Evolutionary conservation across 306 rosid genomes (phyloP).

Genomic region (Castanea crenata): DNA sequence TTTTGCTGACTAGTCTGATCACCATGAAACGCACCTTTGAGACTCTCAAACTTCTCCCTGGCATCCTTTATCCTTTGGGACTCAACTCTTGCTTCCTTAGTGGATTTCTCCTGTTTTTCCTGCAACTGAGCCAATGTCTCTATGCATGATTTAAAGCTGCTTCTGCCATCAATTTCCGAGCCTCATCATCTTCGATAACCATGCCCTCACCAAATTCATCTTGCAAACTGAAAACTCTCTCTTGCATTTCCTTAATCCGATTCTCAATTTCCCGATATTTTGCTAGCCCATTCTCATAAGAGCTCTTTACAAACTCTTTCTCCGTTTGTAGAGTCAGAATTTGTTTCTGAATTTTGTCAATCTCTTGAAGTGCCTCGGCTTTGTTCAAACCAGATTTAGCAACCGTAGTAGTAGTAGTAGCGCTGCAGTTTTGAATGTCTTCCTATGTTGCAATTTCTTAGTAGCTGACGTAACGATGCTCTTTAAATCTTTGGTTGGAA

Average conservation of each 20-base stretch:
- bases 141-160: constrained; percentile 80
- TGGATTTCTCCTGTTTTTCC: constrained; percentile 58
- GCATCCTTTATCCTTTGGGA: constrained; percentile 50
- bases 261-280: constrained; percentile 77
- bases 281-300: constrained; percentile 60
- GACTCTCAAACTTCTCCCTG: constrained; percentile 48
- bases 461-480: constrained; percentile 41
- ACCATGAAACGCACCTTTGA: constrained; percentile 45
- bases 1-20: constrained; percentile 24
- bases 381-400: constrained; percentile 77
- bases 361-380: constrained; percentile 60
- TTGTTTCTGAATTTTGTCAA: constrained; percentile 78
- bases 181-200: constrained; percentile 75
- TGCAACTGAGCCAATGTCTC: constrained; percentile 60
- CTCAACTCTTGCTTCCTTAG: constrained; percentile 60
- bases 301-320: constrained; percentile 83
- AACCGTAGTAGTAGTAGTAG: constrained; percentile 11
- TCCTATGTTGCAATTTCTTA: constrained; percentile 42
- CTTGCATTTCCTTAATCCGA: constrained; percentile 70
- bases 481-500: constrained; percentile 60
- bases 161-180: constrained; percentile 85
- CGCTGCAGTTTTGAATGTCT: constrained; percentile 10
- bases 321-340: constrained; percentile 80
- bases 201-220: constrained; percentile 85
- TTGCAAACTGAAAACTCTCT: constrained; percentile 57